A percentile compares a stretch with the other conserved stretches of the same genome.
These are phyloP conservation scores for Psilocybe cubensis DNA, from an alignment of 768 basidiomycete genomes.

Conservation along the genomic window DNA sequence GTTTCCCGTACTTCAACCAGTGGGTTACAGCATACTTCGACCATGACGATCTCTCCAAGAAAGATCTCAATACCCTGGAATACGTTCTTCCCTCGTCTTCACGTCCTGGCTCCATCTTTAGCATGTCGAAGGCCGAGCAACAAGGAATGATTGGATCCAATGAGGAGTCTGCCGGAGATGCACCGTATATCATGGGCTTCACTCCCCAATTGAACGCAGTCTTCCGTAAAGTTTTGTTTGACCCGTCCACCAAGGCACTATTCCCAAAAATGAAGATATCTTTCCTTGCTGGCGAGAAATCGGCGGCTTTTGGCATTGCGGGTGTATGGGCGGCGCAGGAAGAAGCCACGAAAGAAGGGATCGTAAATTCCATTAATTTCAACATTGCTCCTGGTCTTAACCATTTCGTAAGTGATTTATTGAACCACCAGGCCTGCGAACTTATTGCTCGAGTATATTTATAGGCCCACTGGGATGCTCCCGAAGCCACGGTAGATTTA, in stretches of 20 bases:
- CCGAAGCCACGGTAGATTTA: conserved; percentile 4
- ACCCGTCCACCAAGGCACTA: conserved; percentile 1
- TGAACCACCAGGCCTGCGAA: not conserved
- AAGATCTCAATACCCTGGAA: conserved; percentile 24
- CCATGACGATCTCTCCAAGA: conserved; percentile 29
- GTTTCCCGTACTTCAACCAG: not conserved
- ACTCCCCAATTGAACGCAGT: not conserved
- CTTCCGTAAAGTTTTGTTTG: conserved; percentile 1
- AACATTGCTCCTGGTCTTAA: conserved; percentile 19
- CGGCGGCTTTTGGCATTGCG: conserved; percentile 18
- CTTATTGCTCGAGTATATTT: not conserved
- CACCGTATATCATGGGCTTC: not conserved
- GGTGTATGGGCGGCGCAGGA: conserved; percentile 25
- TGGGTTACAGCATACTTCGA: conserved; percentile 17
- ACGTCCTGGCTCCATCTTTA: conserved; percentile 28
- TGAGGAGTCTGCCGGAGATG: not conserved
- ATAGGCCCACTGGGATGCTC: conserved; percentile 30
- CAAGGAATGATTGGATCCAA: not conserved
- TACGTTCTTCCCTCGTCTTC: conserved; percentile 24
- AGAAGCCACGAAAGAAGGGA: conserved; percentile 12
- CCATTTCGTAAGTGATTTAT: conserved; percentile 21
- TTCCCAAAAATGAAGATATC: conserved; percentile 22
- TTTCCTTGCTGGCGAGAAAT: conserved; percentile 17
- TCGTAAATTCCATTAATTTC: conserved; percentile 7
- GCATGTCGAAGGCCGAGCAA: conserved; percentile 13